A percentile compares a stretch with the other conserved stretches of the same genome.
These are phyloP conservation scores for Thraustochytrium sp. DNA, from an alignment of 352 stramenopile genomes.

Conservation along the genomic window DNA sequence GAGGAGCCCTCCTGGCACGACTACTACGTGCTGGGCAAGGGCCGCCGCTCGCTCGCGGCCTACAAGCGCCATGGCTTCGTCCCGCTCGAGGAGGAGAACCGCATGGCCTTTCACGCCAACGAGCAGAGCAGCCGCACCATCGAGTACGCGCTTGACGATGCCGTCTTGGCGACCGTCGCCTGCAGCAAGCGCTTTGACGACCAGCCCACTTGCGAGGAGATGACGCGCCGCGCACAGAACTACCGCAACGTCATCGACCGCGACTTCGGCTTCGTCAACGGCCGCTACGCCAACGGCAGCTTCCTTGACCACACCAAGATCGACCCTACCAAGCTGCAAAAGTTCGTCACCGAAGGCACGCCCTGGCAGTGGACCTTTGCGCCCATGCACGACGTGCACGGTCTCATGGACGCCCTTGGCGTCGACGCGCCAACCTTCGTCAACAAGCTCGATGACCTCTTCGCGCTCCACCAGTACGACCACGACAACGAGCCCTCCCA, in stretches of 20 bases:
- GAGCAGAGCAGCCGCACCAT: neutral
- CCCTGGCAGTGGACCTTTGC: conserved; percentile 9
- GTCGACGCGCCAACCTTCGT: neutral
- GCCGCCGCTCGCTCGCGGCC: neutral
- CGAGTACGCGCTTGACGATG: neutral
- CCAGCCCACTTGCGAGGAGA: neutral
- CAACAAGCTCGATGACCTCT: neutral
- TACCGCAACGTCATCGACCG: neutral
- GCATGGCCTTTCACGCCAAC: neutral
- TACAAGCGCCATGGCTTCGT: neutral
- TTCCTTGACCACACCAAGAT: neutral
- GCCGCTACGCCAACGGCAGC: neutral
- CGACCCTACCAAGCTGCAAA: neutral
- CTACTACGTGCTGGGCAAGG: neutral
- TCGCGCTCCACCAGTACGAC: neutral
- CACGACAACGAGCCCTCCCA: conserved; percentile 1
- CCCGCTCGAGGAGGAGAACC: neutral
- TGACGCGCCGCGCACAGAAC: neutral
- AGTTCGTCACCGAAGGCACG: neutral
- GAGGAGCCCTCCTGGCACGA: neutral
- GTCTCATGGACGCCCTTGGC: neutral
- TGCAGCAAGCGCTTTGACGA: neutral
- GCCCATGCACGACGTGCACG: neutral
- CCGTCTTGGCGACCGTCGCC: neutral
- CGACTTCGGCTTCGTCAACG: neutral